A percentile compares a stretch with the other conserved stretches of the same genome.
Conservation (phyloP, 2,329 filamentous ascomycete species). For the Aspergillus fijiensis region DNA sequence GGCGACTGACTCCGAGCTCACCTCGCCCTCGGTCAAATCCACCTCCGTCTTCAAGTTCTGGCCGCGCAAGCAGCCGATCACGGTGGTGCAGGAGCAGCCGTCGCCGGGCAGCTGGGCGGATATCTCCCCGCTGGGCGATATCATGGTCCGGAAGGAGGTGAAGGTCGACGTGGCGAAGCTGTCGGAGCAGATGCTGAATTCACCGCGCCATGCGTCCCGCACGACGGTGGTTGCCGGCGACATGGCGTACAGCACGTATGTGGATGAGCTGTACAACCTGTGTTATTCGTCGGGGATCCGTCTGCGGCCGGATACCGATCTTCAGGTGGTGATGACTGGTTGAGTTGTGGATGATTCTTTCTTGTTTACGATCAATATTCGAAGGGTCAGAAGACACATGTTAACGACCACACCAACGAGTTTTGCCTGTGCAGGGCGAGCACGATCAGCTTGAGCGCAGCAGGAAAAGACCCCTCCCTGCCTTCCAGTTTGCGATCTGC, state of each 20-base stretch:
- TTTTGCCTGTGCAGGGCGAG: not conserved
- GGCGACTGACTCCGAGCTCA: constrained; percentile 24
- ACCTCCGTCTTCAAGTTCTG: constrained; percentile 26
- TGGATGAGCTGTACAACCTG: constrained; percentile 47
- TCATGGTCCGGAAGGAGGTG: constrained; percentile 63
- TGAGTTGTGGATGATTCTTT: not conserved
- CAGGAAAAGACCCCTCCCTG: too few species aligned
- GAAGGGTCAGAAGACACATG: too few species aligned
- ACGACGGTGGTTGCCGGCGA: constrained; percentile 29
- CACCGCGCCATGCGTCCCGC: constrained; percentile 21
- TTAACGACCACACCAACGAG: not conserved
- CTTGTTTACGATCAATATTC: not conserved
- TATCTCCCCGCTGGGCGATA: constrained; percentile 50
- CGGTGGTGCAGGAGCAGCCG: not conserved
- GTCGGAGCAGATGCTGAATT: constrained; percentile 22
- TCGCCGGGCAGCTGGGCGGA: constrained; percentile 26
- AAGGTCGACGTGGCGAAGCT: constrained; percentile 51
- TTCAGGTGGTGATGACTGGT: constrained; percentile 10
- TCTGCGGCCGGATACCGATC: constrained; percentile 24
- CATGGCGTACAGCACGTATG: constrained; percentile 41
- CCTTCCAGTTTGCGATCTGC: too few species aligned
- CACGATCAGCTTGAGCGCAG: not conserved
- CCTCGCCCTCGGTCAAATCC: constrained; percentile 17
- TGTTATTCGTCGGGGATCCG: constrained; percentile 34
- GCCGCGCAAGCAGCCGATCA: constrained; percentile 17